These are phyloP conservation scores for Entomortierella chlamydospora DNA, from an alignment of 192 early-diverging fungal genomes.

Conservation along the genomic window DNA sequence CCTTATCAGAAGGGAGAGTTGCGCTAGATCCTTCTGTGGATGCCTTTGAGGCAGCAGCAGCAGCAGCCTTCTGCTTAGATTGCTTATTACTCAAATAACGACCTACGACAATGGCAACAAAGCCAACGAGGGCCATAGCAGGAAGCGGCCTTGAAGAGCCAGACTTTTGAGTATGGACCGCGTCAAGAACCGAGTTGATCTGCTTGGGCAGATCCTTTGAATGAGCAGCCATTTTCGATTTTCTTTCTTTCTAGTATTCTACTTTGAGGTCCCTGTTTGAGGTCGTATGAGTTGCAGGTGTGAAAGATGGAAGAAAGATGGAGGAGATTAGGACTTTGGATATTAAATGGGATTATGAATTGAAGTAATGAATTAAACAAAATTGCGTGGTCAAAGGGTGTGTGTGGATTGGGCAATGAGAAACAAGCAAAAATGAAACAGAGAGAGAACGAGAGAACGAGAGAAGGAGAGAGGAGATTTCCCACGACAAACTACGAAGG, in stretches of 20 bases:
- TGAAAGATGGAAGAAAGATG: not conserved
- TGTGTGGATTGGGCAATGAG: too few species aligned
- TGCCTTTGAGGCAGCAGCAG: constrained; percentile 18
- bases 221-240: constrained; percentile 41
- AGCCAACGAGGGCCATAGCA: constrained; percentile 44
- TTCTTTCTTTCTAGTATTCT: too few species aligned
- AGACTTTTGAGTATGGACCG: constrained; percentile 34
- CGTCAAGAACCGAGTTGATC: constrained; percentile 52
- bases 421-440: not conserved
- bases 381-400: too few species aligned
- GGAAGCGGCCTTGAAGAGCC: constrained; percentile 31
- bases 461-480: constrained; percentile 3
- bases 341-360: too few species aligned
- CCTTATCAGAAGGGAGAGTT: not conserved
- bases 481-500: not conserved
- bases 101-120: constrained; percentile 45
- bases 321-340: too few species aligned
- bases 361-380: too few species aligned
- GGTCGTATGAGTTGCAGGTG: too few species aligned
- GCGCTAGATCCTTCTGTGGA: constrained; percentile 10
- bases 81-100: constrained; percentile 51
- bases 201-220: constrained; percentile 55
- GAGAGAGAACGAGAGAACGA: not conserved
- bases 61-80: constrained; percentile 37
- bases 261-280: too few species aligned